Evolutionary conservation across 1,284 basidiomycete genomes (phyloP).

Genomic region (Ceratobasidium sp.): DNA sequence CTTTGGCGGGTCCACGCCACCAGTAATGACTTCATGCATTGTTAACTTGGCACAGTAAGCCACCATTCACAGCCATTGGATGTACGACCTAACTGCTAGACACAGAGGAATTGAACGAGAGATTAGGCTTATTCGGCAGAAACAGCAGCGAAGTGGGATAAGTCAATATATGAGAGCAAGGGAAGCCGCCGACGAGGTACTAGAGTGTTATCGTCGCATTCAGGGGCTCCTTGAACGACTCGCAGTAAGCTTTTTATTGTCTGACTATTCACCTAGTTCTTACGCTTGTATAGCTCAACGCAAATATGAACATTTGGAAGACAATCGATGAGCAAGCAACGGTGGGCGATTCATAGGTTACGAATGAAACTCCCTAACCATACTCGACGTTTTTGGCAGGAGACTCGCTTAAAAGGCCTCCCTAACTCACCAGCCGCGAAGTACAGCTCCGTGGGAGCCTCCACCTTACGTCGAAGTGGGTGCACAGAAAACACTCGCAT

Average conservation of each 20-base stretch:
- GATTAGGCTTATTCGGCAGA: background rate
- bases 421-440: background rate
- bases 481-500: conserved; percentile 12
- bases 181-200: background rate
- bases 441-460: background rate
- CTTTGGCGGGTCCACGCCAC: background rate
- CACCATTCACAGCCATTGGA: too few species aligned
- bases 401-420: background rate
- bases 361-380: background rate
- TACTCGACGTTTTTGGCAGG: background rate
- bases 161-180: background rate
- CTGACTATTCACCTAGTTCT: background rate
- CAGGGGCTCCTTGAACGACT: background rate
- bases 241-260: background rate
- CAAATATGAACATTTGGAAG: conserved; percentile 23
- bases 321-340: conserved; percentile 11
- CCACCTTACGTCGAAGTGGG: background rate
- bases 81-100: too few species aligned
- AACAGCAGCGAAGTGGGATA: background rate
- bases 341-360: background rate
- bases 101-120: conserved; percentile 4
- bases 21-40: background rate
- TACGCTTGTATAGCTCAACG: too few species aligned
- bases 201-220: too few species aligned
- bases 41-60: background rate